A percentile compares a stretch with the other conserved stretches of the same genome.
These are phyloP conservation scores for Thelonectria blattea DNA, from an alignment of 2,329 filamentous ascomycete genomes.

Conservation along the genomic window DNA sequence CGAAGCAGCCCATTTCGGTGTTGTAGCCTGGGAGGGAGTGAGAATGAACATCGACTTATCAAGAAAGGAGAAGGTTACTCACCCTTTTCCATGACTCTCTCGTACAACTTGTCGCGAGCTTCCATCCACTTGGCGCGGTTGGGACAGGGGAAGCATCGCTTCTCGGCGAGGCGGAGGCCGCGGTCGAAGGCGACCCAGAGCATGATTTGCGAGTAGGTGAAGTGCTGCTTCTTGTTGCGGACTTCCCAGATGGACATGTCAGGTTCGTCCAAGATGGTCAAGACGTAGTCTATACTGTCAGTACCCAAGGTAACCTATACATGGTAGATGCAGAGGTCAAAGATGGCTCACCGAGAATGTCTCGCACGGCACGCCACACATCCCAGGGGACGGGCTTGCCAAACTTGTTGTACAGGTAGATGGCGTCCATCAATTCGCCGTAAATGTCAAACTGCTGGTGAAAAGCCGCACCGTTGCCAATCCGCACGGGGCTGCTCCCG, in stretches of 20 bases:
- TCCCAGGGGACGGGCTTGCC: constrained; percentile 80
- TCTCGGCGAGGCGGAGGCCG: constrained; percentile 74
- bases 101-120: constrained; percentile 71
- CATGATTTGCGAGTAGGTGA: constrained; percentile 83
- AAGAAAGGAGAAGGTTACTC: constrained; percentile 23
- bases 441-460: constrained; percentile 83
- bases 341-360: constrained; percentile 60
- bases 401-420: constrained; percentile 82
- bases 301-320: constrained; percentile 44
- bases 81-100: constrained; percentile 78
- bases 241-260: constrained; percentile 90
- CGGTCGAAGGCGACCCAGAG: constrained; percentile 83
- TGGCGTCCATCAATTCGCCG: constrained; percentile 77
- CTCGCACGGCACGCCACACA: constrained; percentile 73
- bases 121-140: constrained; percentile 70
- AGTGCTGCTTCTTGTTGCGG: constrained; percentile 76
- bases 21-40: constrained; percentile 66
- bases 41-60: constrained; percentile 12
- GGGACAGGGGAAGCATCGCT: constrained; percentile 76
- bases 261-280: constrained; percentile 46
- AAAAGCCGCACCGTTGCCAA: constrained; percentile 78
- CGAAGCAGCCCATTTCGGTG: constrained; percentile 69
- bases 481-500: constrained; percentile 73
- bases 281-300: no score
- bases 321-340: fast-evolving